A percentile compares a stretch with the other conserved stretches of the same genome.
Conservation (phyloP, 1,284 basidiomycete species). For the Retiboletus flavoniger region DNA sequence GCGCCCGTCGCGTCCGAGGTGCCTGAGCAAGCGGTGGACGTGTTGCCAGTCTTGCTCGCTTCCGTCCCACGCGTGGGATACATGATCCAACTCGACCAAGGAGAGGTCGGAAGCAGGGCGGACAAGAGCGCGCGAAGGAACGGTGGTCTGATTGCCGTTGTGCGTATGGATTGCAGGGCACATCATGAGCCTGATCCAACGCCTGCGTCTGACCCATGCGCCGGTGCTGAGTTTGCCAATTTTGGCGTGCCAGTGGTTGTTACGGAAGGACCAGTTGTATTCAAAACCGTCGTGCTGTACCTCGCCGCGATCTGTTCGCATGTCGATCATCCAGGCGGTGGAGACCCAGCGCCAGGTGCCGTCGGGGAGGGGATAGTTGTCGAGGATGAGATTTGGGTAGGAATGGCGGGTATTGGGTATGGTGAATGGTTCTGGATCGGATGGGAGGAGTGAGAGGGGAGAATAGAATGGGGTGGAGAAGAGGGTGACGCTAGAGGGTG, state of each 20-base stretch:
- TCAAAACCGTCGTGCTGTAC: slow-evolving; percentile 81
- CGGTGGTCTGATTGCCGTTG: background rate
- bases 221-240: slow-evolving; percentile 59
- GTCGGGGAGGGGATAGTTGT: slow-evolving; percentile 74
- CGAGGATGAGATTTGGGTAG: slow-evolving; percentile 56
- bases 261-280: slow-evolving; percentile 75
- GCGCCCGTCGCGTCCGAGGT: slow-evolving; percentile 59
- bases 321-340: slow-evolving; percentile 80
- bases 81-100: slow-evolving; percentile 28
- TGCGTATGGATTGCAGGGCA: slow-evolving; percentile 43
- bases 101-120: slow-evolving; percentile 7
- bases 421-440: slow-evolving; percentile 76
- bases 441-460: slow-evolving; percentile 61
- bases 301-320: slow-evolving; percentile 68
- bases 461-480: slow-evolving; percentile 76
- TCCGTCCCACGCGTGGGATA: slow-evolving; percentile 45
- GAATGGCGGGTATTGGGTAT: slow-evolving; percentile 48
- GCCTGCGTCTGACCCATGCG: slow-evolving; percentile 69
- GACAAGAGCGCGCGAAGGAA: slow-evolving; percentile 2
- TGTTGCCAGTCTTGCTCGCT: slow-evolving; percentile 59
- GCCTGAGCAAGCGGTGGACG: slow-evolving; percentile 52
- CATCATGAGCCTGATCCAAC: slow-evolving; percentile 81
- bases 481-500: slow-evolving; percentile 55
- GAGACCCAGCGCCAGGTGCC: slow-evolving; percentile 81
- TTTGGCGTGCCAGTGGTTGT: slow-evolving; percentile 60